phyloP scores from a whole-genome alignment of 305 asterid species.

The Fraxinus paxiana region DNA sequence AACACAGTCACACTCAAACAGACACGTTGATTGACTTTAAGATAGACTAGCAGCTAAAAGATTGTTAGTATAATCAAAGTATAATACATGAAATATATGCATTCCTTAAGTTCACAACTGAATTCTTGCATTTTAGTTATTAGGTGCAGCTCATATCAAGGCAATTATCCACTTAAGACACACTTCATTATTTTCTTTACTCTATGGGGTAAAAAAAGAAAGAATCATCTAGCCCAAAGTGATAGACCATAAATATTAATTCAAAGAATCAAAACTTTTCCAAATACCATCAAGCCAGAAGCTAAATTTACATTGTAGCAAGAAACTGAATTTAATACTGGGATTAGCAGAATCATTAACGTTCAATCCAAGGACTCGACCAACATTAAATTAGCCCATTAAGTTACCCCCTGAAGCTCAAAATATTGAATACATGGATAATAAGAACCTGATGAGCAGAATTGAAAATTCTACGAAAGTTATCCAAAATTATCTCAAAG shows the following conservation, averaged over 20 bases:
- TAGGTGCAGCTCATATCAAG: neutral
- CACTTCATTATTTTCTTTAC: neutral
- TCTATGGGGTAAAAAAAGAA: neutral
- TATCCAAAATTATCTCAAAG: conserved; percentile 4
- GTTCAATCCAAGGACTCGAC: neutral
- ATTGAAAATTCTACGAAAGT: neutral
- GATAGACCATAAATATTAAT: neutral
- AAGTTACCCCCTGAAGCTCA: neutral
- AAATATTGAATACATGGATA: conserved; percentile 10
- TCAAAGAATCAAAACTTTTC: neutral
- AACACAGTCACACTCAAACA: neutral
- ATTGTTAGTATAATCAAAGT: neutral
- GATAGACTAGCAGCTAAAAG: neutral
- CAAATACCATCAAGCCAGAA: conserved; percentile 1
- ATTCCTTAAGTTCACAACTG: neutral
- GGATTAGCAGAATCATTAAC: neutral
- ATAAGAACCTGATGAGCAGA: neutral
- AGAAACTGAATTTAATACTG: neutral
- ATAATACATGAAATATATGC: neutral
- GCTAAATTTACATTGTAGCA: conserved; percentile 8
- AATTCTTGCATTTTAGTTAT: neutral
- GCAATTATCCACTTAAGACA: neutral
- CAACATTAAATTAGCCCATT: neutral
- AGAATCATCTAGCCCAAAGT: neutral
- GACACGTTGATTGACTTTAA: neutral